These are phyloP conservation scores for Linum tenue DNA, from an alignment of 345 rosid genomes.

Conservation along the genomic window DNA sequence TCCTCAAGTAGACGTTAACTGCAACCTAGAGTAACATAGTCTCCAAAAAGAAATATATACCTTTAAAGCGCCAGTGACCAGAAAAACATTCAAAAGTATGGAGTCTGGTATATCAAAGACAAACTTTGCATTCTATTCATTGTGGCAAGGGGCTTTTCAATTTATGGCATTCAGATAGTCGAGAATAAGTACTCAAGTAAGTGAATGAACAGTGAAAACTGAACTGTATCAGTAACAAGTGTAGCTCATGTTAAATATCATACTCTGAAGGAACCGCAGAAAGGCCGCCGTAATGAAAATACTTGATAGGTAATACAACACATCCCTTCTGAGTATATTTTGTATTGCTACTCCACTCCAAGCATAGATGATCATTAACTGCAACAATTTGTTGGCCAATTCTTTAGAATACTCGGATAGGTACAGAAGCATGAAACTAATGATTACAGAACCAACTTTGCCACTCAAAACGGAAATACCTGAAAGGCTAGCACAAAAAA, in stretches of 20 bases:
- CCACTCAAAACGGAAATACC: constrained; percentile 28
- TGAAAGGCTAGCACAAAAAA: constrained; percentile 80
- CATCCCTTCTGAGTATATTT: constrained; percentile 51
- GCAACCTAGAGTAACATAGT: no score
- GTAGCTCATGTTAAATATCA: constrained; percentile 10
- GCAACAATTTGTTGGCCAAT: constrained; percentile 20
- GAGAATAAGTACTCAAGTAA: not conserved
- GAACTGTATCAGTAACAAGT: not conserved
- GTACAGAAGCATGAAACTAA: constrained; percentile 7
- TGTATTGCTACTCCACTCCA: constrained; percentile 50
- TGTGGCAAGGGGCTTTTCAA: not conserved
- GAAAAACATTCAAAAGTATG: not conserved
- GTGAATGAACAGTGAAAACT: not conserved
- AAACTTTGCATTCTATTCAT: not conserved
- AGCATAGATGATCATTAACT: constrained; percentile 83
- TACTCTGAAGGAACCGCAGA: constrained; percentile 87
- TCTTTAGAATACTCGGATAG: constrained; percentile 1
- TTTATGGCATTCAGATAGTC: not conserved
- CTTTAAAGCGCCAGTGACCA: not conserved
- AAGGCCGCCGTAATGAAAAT: constrained; percentile 91
- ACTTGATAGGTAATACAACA: constrained; percentile 67
- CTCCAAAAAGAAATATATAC: not conserved
- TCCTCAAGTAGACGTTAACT: no score
- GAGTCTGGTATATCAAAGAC: not conserved
- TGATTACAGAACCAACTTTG: constrained; percentile 1